Evolutionary conservation across 1,139 yeast species (phyloP).

Genomic region (Magnusiomyces ingens): DNA sequence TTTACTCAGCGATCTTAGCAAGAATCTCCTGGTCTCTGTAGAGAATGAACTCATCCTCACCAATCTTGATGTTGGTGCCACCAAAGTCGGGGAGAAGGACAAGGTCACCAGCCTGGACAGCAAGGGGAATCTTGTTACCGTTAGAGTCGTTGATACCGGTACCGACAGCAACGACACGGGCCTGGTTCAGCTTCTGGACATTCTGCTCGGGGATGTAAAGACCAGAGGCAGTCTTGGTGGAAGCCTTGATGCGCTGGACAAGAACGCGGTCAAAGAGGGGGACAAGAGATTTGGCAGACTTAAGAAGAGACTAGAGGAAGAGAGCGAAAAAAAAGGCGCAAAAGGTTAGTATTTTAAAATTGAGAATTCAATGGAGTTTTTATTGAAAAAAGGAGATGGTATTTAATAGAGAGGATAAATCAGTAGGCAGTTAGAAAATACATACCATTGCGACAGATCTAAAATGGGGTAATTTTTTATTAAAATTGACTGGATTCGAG

Average conservation of each 20-base stretch:
- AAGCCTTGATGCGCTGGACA: conserved; percentile 89
- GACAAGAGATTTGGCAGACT: conserved; percentile 78
- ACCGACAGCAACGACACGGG: conserved; percentile 73
- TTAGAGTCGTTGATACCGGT: conserved; percentile 58
- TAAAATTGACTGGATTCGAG: not conserved
- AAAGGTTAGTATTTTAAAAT: not conserved
- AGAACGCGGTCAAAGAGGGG: conserved; percentile 94
- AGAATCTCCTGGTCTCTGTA: conserved; percentile 87
- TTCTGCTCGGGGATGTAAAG: conserved; percentile 94
- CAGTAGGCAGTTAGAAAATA: not conserved
- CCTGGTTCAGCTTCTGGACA: conserved; percentile 74
- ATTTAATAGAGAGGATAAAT: no score
- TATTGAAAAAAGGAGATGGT: no score
- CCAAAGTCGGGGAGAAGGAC: conserved; percentile 89
- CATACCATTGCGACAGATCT: not conserved
- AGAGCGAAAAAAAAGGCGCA: not conserved
- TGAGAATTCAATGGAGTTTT: no score
- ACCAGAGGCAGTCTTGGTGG: conserved; percentile 89
- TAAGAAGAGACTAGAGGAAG: conserved; percentile 44
- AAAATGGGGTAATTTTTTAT: not conserved
- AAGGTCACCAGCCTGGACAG: conserved; percentile 82
- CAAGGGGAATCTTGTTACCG: conserved; percentile 64
- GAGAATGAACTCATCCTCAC: conserved; percentile 49
- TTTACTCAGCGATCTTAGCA: conserved; percentile 55
- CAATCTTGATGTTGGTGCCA: conserved; percentile 82